Percentiles rank a stretch among this genome's conserved stretches.
Evolutionary conservation across 1,284 basidiomycete genomes (phyloP).

Genomic region (Cutaneotrichosporon sp.): DNA sequence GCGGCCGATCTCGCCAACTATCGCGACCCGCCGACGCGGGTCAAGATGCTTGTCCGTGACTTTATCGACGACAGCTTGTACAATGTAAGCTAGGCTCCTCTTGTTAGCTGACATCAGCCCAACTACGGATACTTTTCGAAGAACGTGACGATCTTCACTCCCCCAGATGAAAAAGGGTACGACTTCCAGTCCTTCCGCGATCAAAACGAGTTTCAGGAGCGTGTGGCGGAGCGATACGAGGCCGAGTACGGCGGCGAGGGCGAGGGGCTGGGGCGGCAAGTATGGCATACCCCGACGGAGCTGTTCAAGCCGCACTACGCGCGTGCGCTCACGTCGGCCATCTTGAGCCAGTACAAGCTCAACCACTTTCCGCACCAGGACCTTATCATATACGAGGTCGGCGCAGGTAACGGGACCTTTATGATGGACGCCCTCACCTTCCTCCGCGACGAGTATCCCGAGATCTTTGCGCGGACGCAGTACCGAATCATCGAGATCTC

Average conservation of each 20-base stretch:
- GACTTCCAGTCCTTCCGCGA: slow-evolving; percentile 67
- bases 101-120: slow-evolving; percentile 50
- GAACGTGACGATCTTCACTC: slow-evolving; percentile 78
- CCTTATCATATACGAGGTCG: slow-evolving; percentile 92
- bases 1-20: slow-evolving; percentile 63
- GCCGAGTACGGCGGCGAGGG: slow-evolving; percentile 45
- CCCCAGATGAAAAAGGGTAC: slow-evolving; percentile 56
- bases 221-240: slow-evolving; percentile 70
- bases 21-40: slow-evolving; percentile 66
- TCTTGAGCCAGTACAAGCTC: slow-evolving; percentile 84
- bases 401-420: slow-evolving; percentile 93
- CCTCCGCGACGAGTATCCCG: slow-evolving; percentile 71
- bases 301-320: slow-evolving; percentile 98
- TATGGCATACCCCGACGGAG: slow-evolving; percentile 99
- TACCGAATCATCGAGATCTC: slow-evolving; percentile 93
- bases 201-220: slow-evolving; percentile 71
- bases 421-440: slow-evolving; percentile 83
- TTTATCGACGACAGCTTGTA: slow-evolving; percentile 97
- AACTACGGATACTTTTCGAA: slow-evolving; percentile 96
- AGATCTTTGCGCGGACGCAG: slow-evolving; percentile 78
- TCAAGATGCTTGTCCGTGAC: slow-evolving; percentile 92
- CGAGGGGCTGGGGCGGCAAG: slow-evolving; percentile 71
- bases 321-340: slow-evolving; percentile 78
- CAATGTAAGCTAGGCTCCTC: slow-evolving; percentile 54
- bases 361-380: slow-evolving; percentile 95